These are phyloP conservation scores for Hypseocharis bilobata DNA, from an alignment of 441 rosid species.

Conservation along the genomic window DNA sequence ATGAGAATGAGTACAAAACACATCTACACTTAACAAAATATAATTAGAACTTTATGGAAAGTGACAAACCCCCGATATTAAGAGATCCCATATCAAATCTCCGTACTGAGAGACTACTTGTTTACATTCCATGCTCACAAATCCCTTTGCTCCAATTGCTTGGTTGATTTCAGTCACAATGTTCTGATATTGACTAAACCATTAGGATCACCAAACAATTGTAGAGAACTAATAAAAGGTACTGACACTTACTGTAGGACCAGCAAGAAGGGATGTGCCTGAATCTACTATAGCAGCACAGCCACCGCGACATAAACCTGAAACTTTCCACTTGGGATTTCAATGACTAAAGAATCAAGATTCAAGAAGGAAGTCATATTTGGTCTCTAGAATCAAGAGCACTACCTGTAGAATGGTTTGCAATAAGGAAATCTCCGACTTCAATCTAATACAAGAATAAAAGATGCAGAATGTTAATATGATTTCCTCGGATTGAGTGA, in stretches of 20 bases:
- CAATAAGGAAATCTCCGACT: slow-evolving; percentile 59
- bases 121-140: slow-evolving; percentile 56
- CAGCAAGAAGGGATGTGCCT: slow-evolving; percentile 70
- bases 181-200: slow-evolving; percentile 31
- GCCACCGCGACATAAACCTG: slow-evolving; percentile 52
- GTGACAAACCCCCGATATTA: slow-evolving; percentile 46
- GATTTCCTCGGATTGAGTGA: background rate
- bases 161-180: slow-evolving; percentile 65
- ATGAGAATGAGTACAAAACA: no score
- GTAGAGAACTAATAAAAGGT: background rate
- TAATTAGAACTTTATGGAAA: no score
- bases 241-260: slow-evolving; percentile 48
- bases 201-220: background rate
- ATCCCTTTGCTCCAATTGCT: slow-evolving; percentile 69
- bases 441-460: slow-evolving; percentile 38
- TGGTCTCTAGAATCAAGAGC: background rate
- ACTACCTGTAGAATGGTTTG: slow-evolving; percentile 49
- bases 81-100: slow-evolving; percentile 60
- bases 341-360: background rate
- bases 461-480: slow-evolving; percentile 13
- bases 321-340: background rate
- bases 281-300: slow-evolving; percentile 77
- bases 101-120: slow-evolving; percentile 60
- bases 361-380: background rate
- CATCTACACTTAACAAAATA: no score